A percentile compares a stretch with the other conserved stretches of the same genome.
These are phyloP conservation scores for Gossypium sturtianum DNA, from an alignment of 345 rosid genomes.

Conservation along the genomic window DNA sequence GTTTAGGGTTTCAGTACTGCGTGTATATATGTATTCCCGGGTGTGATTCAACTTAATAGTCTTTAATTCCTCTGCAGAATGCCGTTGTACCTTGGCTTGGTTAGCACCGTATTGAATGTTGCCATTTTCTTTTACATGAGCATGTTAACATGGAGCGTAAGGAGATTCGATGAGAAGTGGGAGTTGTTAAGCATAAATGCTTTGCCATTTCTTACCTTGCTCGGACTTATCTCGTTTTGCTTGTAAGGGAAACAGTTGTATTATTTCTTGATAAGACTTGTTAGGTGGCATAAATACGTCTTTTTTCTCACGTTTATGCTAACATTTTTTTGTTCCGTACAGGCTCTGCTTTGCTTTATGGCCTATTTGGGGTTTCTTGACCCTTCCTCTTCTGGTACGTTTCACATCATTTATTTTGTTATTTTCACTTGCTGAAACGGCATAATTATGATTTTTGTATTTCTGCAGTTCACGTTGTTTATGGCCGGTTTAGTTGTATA, in stretches of 20 bases:
- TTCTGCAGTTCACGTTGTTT: conserved; percentile 84
- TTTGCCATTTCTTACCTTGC: conserved; percentile 66
- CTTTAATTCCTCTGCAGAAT: conserved; percentile 42
- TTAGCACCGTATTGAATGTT: conserved; percentile 53
- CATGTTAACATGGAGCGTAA: conserved; percentile 64
- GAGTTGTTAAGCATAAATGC: conserved; percentile 67
- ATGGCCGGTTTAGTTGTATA: conserved; percentile 85
- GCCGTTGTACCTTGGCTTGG: conserved; percentile 78
- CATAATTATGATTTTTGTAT: conserved; percentile 14
- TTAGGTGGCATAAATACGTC: conserved; percentile 1
- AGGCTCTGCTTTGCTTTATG: conserved; percentile 80
- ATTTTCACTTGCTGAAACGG: background rate
- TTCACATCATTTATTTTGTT: background rate
- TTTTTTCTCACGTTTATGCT: conserved; percentile 11
- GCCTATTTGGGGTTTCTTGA: conserved; percentile 95
- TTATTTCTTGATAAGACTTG: conserved; percentile 7
- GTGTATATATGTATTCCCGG: background rate
- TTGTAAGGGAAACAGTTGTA: conserved; percentile 44
- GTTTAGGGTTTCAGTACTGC: background rate
- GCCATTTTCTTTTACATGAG: conserved; percentile 72
- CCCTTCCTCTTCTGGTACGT: conserved; percentile 90
- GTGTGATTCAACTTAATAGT: conserved; percentile 6
- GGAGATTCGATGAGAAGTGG: conserved; percentile 92
- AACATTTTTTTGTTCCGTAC: conserved; percentile 10
- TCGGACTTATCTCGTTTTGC: conserved; percentile 77